Base-by-base conservation (phyloP, 1,284 basidiomycete species). In the Naganishia liquefaciens region DNA sequence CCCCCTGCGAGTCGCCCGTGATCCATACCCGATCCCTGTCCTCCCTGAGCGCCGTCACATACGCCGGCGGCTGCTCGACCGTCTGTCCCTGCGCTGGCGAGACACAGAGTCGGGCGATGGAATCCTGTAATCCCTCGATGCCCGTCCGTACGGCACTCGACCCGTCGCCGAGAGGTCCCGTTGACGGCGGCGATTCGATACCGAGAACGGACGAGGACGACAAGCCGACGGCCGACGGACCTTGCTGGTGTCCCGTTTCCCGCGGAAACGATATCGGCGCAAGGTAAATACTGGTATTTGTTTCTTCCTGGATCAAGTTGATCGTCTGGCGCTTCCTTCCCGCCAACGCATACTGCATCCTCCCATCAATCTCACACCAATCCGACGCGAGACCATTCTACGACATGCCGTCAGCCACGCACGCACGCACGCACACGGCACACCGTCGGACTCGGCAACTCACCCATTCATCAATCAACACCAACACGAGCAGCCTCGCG, bases 241-340 rank as follows among this genome's bases (percentile, higher is more conserved):
- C 4, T 10, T 13, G 33, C 33, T 10, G 0, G 33, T 3, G 10
- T 37, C 33, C 2, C 33, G 2, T n/a, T 60, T 19, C 13, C 30
- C 28, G 46, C 25, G 23, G 21, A 60, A 60, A 9, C n/a, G 55
- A 49, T 1, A 46, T 50, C 1, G 55, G 55, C n/a, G 55, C 30
- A 69, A 92, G 84, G 78, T 98, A 99, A 67, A 99, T 91, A 75
- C 95, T 99, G 64, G 95, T 97, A 0, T 88, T 93, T 0, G 95
- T 98, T 79, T 98, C 93, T 79, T 98, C 93, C 77, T 97, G 92
- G 65, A 99, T 96, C 7, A 88, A 84, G 78, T 98, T 95, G 47
- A 99, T 82, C 27, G 89, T 84, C 65, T 83, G 83, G 53, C 95
- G 89, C 80, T 97, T 96, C 68, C 91, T 87, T 23, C 91, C 92